Evolutionary conservation across 2,329 filamentous ascomycete species (phyloP), one percentile per base, ranked within the genome.

Genomic region (Tolypocladium paradoxum): DNA sequence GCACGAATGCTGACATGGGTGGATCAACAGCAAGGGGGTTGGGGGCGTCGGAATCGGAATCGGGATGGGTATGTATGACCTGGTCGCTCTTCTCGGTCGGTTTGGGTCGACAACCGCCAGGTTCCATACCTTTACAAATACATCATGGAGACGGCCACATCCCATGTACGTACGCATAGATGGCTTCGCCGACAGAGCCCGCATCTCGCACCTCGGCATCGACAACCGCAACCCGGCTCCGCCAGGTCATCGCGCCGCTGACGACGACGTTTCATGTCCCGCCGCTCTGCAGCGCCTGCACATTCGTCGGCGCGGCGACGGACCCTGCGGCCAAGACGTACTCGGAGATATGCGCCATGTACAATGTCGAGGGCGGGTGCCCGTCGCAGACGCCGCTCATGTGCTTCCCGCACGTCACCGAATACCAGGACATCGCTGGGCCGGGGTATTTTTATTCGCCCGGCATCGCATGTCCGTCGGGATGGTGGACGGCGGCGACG

Each of bases 371-470:
- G 35, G 31, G 12, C 8, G 43, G 16, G 43, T 51, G 50, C 20
- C 37, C 38, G 20, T 35, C 20, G n/a, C 38, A 24, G 29, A 11
- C 31, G 31, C 38, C 50, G 14, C 38, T 8, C 9, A 24, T 45
- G 29, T 51, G 50, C 31, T 14, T 51, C 27, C 50, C 50, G n/a
- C 50, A 51, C n/a, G 38, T 45, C 38, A 51, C 50, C 38, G 24
- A 51, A 8, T 45, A 51, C 38, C 34, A 40, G 27, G 49, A 51
- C 27, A 34, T 51, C 12, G 49, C 38, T 4, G 49, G 49, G 3
- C 49, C 49, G n/a, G 49, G 49, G 2, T 34, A 51, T n/a, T 46
- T 51, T 45, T 47, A 51, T 38, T 51, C 38, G 11, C 37, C 37
- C 3, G 50, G 36, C 27, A 29, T 45, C 14, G 31, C 29, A 16